Conservation (phyloP, 257 asterid genomes). For the Eucommia ulmoides region DNA sequence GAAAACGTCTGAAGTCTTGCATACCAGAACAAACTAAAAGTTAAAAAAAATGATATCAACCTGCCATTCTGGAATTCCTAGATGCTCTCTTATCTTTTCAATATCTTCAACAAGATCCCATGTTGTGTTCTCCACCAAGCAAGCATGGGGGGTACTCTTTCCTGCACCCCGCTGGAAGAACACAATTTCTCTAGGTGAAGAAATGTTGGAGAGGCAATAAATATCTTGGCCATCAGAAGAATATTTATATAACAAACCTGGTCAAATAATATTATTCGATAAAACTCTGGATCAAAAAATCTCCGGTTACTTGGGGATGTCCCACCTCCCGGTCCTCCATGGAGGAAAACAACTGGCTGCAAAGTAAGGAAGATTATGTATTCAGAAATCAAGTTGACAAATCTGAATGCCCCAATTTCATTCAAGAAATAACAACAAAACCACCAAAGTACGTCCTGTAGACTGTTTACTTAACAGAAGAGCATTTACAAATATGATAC, state of each 20-base stretch:
- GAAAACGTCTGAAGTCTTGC: constrained; percentile 3
- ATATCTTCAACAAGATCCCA: constrained; percentile 87
- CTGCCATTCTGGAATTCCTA: constrained; percentile 90
- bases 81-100: constrained; percentile 74
- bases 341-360: constrained; percentile 90
- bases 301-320: constrained; percentile 84
- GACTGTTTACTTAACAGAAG: no score
- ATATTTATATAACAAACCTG: constrained; percentile 45
- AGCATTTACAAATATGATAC: no score
- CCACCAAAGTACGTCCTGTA: not conserved
- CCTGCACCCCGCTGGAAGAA: constrained; percentile 78
- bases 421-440: not conserved
- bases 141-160: constrained; percentile 89
- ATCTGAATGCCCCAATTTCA: not conserved
- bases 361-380: constrained; percentile 10
- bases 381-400: not conserved
- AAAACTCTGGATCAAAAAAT: constrained; percentile 79
- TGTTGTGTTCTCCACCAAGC: constrained; percentile 83
- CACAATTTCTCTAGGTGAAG: constrained; percentile 8
- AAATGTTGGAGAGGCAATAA: constrained; percentile 3
- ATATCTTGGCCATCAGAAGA: constrained; percentile 10
- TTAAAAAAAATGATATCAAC: constrained; percentile 21
- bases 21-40: not conserved
- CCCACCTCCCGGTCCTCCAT: constrained; percentile 99
- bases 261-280: constrained; percentile 73